Evolutionary conservation across 2,329 filamentous ascomycete genomes (phyloP).

Genomic region (Scedosporium minutisporum): DNA sequence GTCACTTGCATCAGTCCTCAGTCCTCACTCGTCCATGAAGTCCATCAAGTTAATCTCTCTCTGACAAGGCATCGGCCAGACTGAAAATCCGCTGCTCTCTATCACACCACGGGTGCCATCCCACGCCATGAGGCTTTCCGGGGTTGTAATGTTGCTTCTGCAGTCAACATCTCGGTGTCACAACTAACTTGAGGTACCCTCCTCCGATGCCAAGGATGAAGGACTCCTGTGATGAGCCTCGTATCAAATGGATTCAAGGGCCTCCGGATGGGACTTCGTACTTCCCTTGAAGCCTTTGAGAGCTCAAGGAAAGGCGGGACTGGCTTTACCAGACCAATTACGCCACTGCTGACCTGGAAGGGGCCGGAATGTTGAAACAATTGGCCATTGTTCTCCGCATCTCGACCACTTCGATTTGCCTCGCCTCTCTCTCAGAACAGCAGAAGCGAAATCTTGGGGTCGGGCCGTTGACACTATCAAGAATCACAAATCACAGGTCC

Average conservation of each 20-base stretch:
- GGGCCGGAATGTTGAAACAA: background rate
- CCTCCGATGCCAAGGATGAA: background rate
- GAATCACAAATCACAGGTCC: background rate
- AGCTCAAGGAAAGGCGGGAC: too few species aligned
- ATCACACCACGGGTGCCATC: background rate
- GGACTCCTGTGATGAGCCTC: too few species aligned
- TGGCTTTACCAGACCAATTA: background rate
- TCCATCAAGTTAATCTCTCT: too few species aligned
- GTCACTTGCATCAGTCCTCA: too few species aligned
- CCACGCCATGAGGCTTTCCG: background rate
- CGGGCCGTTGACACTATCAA: background rate
- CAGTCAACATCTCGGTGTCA: background rate
- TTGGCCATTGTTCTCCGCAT: background rate
- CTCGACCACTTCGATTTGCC: background rate
- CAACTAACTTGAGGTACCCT: background rate
- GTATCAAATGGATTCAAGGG: too few species aligned
- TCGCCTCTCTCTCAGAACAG: background rate
- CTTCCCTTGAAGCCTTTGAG: too few species aligned
- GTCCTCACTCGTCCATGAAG: too few species aligned
- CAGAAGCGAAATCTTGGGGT: background rate
- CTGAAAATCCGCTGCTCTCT: background rate
- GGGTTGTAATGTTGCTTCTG: background rate
- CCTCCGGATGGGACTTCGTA: too few species aligned
- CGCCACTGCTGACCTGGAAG: background rate
- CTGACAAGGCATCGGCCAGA: too few species aligned